A percentile compares a stretch with the other conserved stretches of the same genome.
phyloP scores from a whole-genome alignment of 2,329 filamentous ascomycete species.

The Dissoconium aciculare region DNA sequence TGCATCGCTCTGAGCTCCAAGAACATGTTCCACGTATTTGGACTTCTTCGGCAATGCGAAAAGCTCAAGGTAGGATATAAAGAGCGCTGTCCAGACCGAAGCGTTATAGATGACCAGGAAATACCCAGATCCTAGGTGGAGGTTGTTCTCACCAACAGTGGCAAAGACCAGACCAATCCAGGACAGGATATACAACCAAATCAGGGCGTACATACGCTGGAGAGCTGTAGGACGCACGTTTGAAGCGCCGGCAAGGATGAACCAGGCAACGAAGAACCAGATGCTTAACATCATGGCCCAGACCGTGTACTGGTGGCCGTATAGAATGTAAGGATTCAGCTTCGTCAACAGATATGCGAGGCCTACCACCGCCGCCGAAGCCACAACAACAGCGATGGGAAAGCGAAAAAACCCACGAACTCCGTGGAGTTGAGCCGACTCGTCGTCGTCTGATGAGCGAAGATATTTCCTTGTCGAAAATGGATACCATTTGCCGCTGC shows the following conservation, averaged over 20 bases:
- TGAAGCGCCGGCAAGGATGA: conserved; percentile 62
- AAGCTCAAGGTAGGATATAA: conserved; percentile 65
- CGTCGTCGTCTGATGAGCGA: conserved; percentile 43
- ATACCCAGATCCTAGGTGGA: conserved; percentile 62
- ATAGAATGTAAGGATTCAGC: conserved; percentile 78
- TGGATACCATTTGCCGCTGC: conserved; percentile 72
- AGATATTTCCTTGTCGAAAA: conserved; percentile 54
- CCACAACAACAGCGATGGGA: conserved; percentile 56
- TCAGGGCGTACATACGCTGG: conserved; percentile 61
- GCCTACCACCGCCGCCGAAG: conserved; percentile 54
- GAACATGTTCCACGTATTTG: conserved; percentile 48
- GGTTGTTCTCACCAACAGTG: conserved; percentile 62
- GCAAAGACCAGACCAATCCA: conserved; percentile 59
- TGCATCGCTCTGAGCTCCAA: conserved; percentile 18
- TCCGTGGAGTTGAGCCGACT: conserved; percentile 52
- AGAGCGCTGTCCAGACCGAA: conserved; percentile 55
- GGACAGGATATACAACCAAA: conserved; percentile 68
- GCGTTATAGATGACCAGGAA: conserved; percentile 67
- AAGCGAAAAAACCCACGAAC: conserved; percentile 74
- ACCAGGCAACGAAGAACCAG: conserved; percentile 72
- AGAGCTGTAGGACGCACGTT: conserved; percentile 73
- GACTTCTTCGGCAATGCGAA: conserved; percentile 57
- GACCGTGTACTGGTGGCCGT: conserved; percentile 74
- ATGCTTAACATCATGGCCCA: conserved; percentile 71
- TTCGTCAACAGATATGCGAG: conserved; percentile 63